Conservation (phyloP, 1,139 yeast species). For the Geotrichum siamense region DNA sequence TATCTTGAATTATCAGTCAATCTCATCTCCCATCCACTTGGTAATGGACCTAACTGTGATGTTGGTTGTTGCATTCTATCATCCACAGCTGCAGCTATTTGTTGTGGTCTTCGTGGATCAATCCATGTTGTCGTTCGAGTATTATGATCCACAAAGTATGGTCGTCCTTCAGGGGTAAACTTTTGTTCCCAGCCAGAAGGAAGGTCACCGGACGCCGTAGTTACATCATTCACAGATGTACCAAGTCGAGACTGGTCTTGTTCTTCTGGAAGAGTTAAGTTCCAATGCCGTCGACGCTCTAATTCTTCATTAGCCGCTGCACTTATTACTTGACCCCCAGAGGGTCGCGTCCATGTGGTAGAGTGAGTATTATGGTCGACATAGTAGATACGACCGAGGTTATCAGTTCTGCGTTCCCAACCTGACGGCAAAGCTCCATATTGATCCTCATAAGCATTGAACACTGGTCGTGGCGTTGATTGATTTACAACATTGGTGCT, state of each 20-base stretch:
- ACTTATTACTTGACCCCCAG: conserved; percentile 42
- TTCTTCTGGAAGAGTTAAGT: conserved; percentile 80
- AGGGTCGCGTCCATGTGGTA: conserved; percentile 97
- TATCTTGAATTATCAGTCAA: conserved; percentile 97
- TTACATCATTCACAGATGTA: conserved; percentile 54
- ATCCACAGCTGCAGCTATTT: conserved; percentile 49
- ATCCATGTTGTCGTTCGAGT: conserved; percentile 99
- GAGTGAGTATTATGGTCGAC: conserved; percentile 97
- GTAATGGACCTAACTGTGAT: conserved; percentile 96
- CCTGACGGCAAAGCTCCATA: conserved; percentile 95
- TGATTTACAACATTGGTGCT: conserved; percentile 19
- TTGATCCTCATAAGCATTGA: conserved; percentile 86
- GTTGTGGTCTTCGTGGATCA: conserved; percentile 98
- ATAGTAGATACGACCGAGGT: conserved; percentile 93
- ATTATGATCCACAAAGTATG: conserved; percentile 97
- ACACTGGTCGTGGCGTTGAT: conserved; percentile 21
- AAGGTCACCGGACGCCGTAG: conserved; percentile 94
- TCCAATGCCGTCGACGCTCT: conserved; percentile 86
- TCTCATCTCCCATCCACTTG: conserved; percentile 99
- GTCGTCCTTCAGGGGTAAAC: conserved; percentile 95
- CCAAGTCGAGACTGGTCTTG: conserved; percentile 24
- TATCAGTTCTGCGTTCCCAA: conserved; percentile 98
- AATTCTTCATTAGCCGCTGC: conserved; percentile 58
- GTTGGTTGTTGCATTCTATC: conserved; percentile 58
- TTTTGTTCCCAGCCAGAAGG: conserved; percentile 99